Evolutionary conservation across 2,329 filamentous ascomycete species (phyloP), one percentile per base, ranked within the genome.

Genomic region (Delphinella strobiligena): DNA sequence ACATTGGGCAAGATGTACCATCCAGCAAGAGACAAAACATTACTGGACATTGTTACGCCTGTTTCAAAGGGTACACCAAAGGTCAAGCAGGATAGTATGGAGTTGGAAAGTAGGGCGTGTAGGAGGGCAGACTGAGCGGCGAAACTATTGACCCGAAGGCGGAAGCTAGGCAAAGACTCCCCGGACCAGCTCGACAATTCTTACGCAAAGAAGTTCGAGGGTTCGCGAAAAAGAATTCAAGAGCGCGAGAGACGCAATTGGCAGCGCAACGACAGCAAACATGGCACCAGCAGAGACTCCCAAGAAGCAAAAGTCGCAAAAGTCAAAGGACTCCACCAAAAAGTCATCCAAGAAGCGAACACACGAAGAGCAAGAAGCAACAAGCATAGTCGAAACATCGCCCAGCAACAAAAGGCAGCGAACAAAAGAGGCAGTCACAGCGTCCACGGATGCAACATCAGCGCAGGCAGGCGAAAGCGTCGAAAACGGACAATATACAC

Each of bases 1-100:
- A 78, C 74, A 49, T 69, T 69, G 43, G 76, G 76, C 18, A 80
- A 64, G 52, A 79, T 68, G 33, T 71, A 69, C 76, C 76, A 80
- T 38, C 72, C 75, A 35, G 68, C 62, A 36, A 72, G 64, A 18
- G 74, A 75, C 29, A 78, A 53, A 29, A 76, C 51, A 24, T 63
- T 60, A 42, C 61, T 61, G 52, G 66, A 58, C 47, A 56, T 54
- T n/a, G n/a, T n/a, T n/a, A n/a, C n/a, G n/a, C n/a, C n/a, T n/a
- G n/a, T n/a, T n/a, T n/a, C n/a, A n/a, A n/a, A n/a, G n/a, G n/a
- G n/a, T n/a, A n/a, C n/a, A n/a, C n/a, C n/a, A n/a, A n/a, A n/a
- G n/a, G n/a, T n/a, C n/a, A n/a, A n/a, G n/a, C n/a, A n/a, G n/a
- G n/a, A n/a, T n/a, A n/a, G n/a, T n/a, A n/a, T n/a, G n/a, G n/a